These are phyloP conservation scores for Aspergillus proliferans DNA, from an alignment of 2,329 filamentous ascomycete species.

Conservation along the genomic window DNA sequence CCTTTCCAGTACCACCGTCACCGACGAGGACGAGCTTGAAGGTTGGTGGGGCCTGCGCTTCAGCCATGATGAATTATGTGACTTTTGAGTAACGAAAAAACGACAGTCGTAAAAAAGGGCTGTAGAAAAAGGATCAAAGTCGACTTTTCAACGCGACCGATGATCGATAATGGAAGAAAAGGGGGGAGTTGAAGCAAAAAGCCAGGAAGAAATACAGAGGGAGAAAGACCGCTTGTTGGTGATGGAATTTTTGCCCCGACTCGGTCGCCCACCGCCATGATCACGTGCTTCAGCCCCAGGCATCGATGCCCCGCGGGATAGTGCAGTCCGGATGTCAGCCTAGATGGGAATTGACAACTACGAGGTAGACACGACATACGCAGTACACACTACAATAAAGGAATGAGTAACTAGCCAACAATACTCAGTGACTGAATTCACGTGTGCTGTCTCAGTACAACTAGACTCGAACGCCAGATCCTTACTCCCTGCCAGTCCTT, in stretches of 20 bases:
- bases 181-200: slow-evolving; percentile 16
- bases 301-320: slow-evolving; percentile 13
- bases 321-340: background rate
- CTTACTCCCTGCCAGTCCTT: background rate
- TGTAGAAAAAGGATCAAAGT: slow-evolving; percentile 10
- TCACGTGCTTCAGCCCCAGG: slow-evolving; percentile 19
- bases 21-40: slow-evolving; percentile 99
- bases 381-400: no score
- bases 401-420: no score
- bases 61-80: slow-evolving; percentile 54
- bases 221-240: slow-evolving; percentile 16
- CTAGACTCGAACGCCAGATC: background rate
- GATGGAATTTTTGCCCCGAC: slow-evolving; percentile 29
- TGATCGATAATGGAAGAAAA: slow-evolving; percentile 8
- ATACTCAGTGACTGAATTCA: no score
- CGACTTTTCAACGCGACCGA: slow-evolving; percentile 19
- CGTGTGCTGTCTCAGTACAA: no score
- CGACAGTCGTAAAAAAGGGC: slow-evolving; percentile 9
- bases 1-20: slow-evolving; percentile 99
- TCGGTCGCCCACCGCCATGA: slow-evolving; percentile 3
- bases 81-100: slow-evolving; percentile 13
- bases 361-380: background rate
- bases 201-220: slow-evolving; percentile 21
- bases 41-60: slow-evolving; percentile 58
- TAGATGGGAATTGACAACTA: background rate